A percentile compares a stretch with the other conserved stretches of the same genome.
Evolutionary conservation across 768 basidiomycete species (phyloP).

Genomic region (Suillus discolor): DNA sequence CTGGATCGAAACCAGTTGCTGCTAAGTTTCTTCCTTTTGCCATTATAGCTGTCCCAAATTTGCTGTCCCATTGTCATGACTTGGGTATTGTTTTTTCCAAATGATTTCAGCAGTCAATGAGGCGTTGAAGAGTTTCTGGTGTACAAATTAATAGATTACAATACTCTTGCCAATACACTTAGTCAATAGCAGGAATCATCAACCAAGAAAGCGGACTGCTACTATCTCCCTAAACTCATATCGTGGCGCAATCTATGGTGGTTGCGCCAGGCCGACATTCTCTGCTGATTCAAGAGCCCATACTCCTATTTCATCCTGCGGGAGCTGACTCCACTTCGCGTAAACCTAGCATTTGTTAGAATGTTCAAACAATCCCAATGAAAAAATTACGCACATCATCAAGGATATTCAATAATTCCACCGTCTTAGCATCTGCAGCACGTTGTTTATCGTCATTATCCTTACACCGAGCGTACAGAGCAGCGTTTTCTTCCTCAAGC

Average conservation of each 20-base stretch:
- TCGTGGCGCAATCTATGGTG: conserved; percentile 6
- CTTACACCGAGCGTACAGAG: conserved; percentile 50
- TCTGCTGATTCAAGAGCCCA: conserved; percentile 45
- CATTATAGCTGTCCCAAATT: too few species aligned
- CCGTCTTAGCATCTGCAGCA: conserved; percentile 46
- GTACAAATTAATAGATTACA: neutral
- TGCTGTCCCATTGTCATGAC: too few species aligned
- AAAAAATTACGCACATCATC: conserved; percentile 46
- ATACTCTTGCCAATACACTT: neutral
- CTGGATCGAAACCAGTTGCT: conserved; percentile 36
- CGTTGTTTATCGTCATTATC: conserved; percentile 47
- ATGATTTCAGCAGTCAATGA: neutral
- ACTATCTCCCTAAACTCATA: neutral
- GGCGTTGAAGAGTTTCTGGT: neutral
- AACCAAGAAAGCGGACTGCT: conserved; percentile 20
- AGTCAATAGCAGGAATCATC: conserved; percentile 1
- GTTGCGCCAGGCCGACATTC: conserved; percentile 34
- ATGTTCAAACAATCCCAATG: neutral
- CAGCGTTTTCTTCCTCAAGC: conserved; percentile 60
- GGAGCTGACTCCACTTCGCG: conserved; percentile 54
- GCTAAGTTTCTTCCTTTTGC: conserved; percentile 15
- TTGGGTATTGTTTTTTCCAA: too few species aligned
- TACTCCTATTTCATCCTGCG: conserved; percentile 63
- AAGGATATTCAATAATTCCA: conserved; percentile 52
- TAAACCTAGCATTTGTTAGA: conserved; percentile 40